These are phyloP conservation scores for Bauhinia variegata DNA, from an alignment of 306 rosid species.

Conservation along the genomic window DNA sequence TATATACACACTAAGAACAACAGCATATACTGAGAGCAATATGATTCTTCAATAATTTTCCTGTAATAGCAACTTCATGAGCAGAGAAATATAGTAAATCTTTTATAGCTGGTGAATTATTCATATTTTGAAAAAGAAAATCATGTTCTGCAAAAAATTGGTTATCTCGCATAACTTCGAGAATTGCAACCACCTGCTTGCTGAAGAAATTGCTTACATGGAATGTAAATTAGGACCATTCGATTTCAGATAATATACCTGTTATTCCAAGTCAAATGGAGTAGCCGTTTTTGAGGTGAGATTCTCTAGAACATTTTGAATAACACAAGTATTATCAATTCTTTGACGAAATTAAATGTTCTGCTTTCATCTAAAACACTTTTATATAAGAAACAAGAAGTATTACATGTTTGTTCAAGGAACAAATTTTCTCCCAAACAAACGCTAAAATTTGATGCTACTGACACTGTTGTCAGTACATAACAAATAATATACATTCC, in stretches of 20 bases:
- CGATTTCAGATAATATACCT: background rate
- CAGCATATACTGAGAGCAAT: too few relatives aligned
- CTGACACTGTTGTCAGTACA: conserved; percentile 14
- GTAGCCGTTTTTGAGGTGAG: conserved; percentile 3
- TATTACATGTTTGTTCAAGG: background rate
- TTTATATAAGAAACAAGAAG: too few relatives aligned
- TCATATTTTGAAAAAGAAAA: conserved; percentile 23
- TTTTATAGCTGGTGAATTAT: conserved; percentile 13
- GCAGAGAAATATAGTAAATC: conserved; percentile 1
- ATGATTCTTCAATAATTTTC: conserved; percentile 16
- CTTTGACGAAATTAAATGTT: too few relatives aligned
- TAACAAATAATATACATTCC: background rate
- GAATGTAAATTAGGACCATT: background rate
- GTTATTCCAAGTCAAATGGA: conserved; percentile 17
- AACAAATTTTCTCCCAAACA: conserved; percentile 24
- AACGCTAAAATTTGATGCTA: conserved; percentile 2
- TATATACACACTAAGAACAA: too few relatives aligned
- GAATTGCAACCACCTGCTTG: too few relatives aligned
- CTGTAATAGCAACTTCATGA: background rate
- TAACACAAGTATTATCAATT: too few relatives aligned
- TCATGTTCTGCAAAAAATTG: background rate
- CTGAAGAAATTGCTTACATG: too few relatives aligned
- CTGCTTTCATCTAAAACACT: too few relatives aligned
- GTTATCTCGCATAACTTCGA: background rate
- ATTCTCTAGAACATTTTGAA: conserved; percentile 20